These are phyloP conservation scores for Cordyceps tenuipes DNA, from an alignment of 2,329 filamentous ascomycete genomes.

Conservation along the genomic window DNA sequence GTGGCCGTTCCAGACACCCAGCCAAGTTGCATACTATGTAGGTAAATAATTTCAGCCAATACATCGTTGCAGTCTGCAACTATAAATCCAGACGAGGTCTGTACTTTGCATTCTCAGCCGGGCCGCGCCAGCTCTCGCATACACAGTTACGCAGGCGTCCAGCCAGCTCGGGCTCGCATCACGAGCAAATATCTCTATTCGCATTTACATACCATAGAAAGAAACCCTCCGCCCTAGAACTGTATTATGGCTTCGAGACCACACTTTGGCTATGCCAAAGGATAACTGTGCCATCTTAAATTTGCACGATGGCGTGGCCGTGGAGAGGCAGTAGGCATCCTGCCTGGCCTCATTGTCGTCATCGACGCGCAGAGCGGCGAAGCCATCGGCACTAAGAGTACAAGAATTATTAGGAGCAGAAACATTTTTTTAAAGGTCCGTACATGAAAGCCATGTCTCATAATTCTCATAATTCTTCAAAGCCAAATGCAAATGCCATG, in stretches of 20 bases:
- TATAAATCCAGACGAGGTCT: no score
- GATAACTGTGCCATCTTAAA: constrained; percentile 58
- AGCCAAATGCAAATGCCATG: no score
- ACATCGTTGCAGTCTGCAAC: no score
- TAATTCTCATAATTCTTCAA: no score
- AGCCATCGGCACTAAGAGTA: constrained; percentile 51
- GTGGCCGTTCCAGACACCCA: neutral
- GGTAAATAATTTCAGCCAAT: no score
- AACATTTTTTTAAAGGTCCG: no score
- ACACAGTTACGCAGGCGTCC: neutral
- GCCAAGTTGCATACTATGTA: neutral
- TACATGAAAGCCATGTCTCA: no score
- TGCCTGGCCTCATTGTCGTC: constrained; percentile 48
- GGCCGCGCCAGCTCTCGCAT: neutral
- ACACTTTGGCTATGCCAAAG: constrained; percentile 29
- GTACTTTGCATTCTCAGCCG: neutral
- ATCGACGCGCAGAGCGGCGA: constrained; percentile 49
- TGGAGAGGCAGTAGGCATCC: constrained; percentile 37
- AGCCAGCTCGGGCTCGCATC: neutral
- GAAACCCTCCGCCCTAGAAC: neutral
- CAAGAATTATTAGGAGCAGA: constrained; percentile 25
- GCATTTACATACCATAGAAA: neutral
- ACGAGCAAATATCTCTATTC: neutral
- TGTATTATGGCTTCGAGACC: neutral
- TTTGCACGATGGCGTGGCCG: constrained; percentile 22